phyloP scores from a whole-genome alignment of 306 rosid genomes.

The Carpinus viminea region DNA sequence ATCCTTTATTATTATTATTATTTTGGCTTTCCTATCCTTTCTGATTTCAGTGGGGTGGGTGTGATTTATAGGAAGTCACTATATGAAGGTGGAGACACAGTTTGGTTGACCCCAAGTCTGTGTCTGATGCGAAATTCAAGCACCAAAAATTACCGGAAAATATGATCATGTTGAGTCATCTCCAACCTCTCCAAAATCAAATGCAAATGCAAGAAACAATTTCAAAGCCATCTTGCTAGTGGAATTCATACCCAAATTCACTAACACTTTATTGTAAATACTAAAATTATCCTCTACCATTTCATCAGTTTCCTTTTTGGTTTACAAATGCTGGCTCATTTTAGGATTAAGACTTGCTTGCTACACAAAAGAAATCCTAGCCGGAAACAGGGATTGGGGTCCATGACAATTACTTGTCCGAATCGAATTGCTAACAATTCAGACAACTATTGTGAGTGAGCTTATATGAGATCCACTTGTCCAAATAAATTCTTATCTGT shows the following conservation, averaged over 20 bases:
- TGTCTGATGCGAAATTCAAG: constrained; percentile 38
- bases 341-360: constrained; percentile 23
- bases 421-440: too few species aligned
- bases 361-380: constrained; percentile 21
- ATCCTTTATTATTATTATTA: neutral
- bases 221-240: constrained; percentile 27
- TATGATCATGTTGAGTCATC: constrained; percentile 21
- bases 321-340: constrained; percentile 32
- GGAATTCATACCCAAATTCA: constrained; percentile 26
- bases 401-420: too few species aligned
- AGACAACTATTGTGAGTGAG: too few species aligned
- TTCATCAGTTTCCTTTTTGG: constrained; percentile 37
- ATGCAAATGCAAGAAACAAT: constrained; percentile 21
- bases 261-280: constrained; percentile 7
- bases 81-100: constrained; percentile 44
- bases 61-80: constrained; percentile 38
- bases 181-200: constrained; percentile 21
- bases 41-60: constrained; percentile 33
- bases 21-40: constrained; percentile 13
- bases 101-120: constrained; percentile 40
- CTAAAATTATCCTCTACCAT: constrained; percentile 29
- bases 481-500: too few species aligned
- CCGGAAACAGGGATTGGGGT: constrained; percentile 21
- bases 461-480: too few species aligned
- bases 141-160: constrained; percentile 29